Base-by-base conservation (phyloP, 306 rosid species). In the Leucaena leucocephala region DNA sequence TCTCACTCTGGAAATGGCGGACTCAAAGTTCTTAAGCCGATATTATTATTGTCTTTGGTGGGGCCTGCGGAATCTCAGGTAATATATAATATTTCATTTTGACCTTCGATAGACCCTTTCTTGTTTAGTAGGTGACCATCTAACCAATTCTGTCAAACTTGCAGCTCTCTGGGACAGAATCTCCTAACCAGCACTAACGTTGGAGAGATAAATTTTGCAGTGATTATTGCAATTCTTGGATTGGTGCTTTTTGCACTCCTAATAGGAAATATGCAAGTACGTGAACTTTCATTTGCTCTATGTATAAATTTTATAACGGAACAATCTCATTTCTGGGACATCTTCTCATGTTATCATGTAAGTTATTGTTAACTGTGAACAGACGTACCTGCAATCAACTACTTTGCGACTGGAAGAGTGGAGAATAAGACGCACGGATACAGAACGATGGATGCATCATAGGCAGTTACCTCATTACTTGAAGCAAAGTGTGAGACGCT, bases 391-490 rank as follows among this genome's bases (percentile, higher is more conserved):
- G 75, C 89, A 88, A 73, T 88, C 91, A 8, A 83, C 89, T 34
- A 85, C 91, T 0, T 44, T 50, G 73, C 38, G 87, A 52, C 79
- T 88, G 15, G 91, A 88, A 74, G 91, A 88, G 42, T 88, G 89
- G 89, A 83, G 91, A 77, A 78, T 88, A 46, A 88, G 86, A 54
- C 85, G 89, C 36, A 85, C 83, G 5, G 91, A 88, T 39, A 85
- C 89, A 0, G 91, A 88, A 79, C 68, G 82, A 83, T 88, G 91
- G 91, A 85, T 88, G 91, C 89, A 45, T 72, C 91, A 88, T 75
- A 85, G 91, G 72, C 91, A 88, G 75, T 84, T 88, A 50, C 91
- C 91, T 6, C 65, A 0, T 72, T 38, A 76, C 57, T 68, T 88
- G 71, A 88, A 76, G 83, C 86, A 81, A 71, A 85, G 68, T 33